Conservation (phyloP, 768 basidiomycete genomes). For the Lentinula raphanica region DNA sequence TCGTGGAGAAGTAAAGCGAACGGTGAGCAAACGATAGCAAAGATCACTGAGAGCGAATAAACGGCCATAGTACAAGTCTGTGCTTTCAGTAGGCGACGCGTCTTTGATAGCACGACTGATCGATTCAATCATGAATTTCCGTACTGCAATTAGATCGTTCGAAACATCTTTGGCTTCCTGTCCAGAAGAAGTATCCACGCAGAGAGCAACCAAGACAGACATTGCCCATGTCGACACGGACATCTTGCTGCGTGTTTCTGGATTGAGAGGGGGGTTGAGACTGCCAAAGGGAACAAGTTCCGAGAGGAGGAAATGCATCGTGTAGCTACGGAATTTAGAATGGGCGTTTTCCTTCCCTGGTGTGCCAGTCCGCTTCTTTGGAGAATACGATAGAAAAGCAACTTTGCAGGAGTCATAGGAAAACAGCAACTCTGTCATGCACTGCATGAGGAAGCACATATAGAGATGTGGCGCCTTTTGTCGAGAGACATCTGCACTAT, state of each 20-base stretch:
- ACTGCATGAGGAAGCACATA: slow-evolving; percentile 84
- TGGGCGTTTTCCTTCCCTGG: slow-evolving; percentile 57
- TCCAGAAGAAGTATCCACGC: slow-evolving; percentile 70
- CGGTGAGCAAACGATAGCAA: slow-evolving; percentile 80
- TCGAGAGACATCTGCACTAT: slow-evolving; percentile 13
- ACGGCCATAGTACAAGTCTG: slow-evolving; percentile 81
- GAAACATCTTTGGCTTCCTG: slow-evolving; percentile 74
- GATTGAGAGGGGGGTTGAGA: slow-evolving; percentile 56
- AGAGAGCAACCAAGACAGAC: slow-evolving; percentile 89
- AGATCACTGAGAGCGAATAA: slow-evolving; percentile 83
- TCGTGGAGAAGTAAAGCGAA: slow-evolving; percentile 59
- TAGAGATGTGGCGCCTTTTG: slow-evolving; percentile 45
- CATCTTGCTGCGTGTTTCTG: slow-evolving; percentile 50
- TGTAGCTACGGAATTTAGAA: slow-evolving; percentile 53
- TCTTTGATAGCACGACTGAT: slow-evolving; percentile 87
- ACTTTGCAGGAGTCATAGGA: slow-evolving; percentile 91
- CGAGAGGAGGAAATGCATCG: slow-evolving; percentile 75
- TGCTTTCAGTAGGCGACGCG: slow-evolving; percentile 41
- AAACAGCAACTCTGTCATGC: slow-evolving; percentile 85
- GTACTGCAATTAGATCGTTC: slow-evolving; percentile 77
- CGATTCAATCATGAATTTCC: slow-evolving; percentile 87
- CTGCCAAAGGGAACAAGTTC: slow-evolving; percentile 79
- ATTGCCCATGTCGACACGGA: slow-evolving; percentile 80
- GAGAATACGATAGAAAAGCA: slow-evolving; percentile 75
- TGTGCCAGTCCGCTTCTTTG: slow-evolving; percentile 57